Evolutionary conservation across 2,329 filamentous ascomycete species (phyloP), one percentile per base, ranked within the genome.

Genomic region (Teratosphaeria viscida): DNA sequence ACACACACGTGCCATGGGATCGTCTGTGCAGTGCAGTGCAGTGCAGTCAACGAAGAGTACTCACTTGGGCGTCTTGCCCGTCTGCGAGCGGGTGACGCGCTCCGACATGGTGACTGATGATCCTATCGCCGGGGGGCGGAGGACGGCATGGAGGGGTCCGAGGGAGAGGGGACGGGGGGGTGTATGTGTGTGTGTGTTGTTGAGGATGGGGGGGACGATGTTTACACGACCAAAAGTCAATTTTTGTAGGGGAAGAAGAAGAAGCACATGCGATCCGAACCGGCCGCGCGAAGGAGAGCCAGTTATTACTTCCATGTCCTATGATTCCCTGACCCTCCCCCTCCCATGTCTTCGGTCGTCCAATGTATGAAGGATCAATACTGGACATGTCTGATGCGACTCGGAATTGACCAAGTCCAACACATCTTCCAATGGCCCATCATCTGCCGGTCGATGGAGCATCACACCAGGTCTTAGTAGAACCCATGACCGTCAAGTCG

Each of bases 61-160:
- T 68, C 68, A 79, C 78, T 71, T 75, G 47, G 77, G 77, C 57
- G 77, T 79, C 67, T 76, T 78, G 62, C 78, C 78, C 37, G 77
- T 76, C 70, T 77, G 74, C 56, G 75, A 78, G 37, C 78, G 73
- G 59, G 78, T 80, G 60, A 78, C 70, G 43, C 43, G 43, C 43
- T 49, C 43, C 43, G 43, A 49, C 43, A 49, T 49, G n/a, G 43
- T 49, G 19, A n/a, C 43, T 49, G 43, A 10, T 19, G 43, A 19
- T 49, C 11, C 19, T 49, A 49, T 8, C 19, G 43, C n/a, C 16
- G 19, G 43, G 43, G 4, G n/a, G 43, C 16, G 43, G 43, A 49
- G n/a, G 43, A 10, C 43, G 43, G 43, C 43, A 49, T 49, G 43
- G n/a, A 49, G 43, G 43, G 43, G 16, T n/a, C 2, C 11, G 43